phyloP scores from a whole-genome alignment of 441 rosid genomes.

The Gossypium gossypioides region DNA sequence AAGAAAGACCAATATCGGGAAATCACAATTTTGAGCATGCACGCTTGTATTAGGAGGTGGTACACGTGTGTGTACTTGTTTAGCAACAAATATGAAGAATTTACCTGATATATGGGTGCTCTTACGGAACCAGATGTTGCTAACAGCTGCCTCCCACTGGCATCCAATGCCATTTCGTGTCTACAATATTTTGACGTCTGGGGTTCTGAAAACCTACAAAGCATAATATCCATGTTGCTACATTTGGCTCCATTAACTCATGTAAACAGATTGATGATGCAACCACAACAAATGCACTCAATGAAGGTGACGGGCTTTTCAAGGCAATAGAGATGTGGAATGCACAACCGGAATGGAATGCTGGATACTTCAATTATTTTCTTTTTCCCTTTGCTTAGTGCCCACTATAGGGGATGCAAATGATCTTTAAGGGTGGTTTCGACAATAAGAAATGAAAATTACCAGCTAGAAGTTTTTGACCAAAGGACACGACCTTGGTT shows the following conservation, averaged over 20 bases:
- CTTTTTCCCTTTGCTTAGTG: neutral
- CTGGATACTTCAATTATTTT: neutral
- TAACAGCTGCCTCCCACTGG: slow-evolving; percentile 40
- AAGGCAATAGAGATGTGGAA: neutral
- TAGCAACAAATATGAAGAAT: neutral
- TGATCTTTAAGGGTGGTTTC: neutral
- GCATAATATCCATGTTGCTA: neutral
- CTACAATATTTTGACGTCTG: slow-evolving; percentile 28
- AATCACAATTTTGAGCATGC: neutral
- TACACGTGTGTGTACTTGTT: neutral
- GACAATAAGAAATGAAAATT: neutral
- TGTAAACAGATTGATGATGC: neutral
- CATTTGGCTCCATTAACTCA: neutral
- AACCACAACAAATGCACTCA: neutral
- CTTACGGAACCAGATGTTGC: slow-evolving; percentile 46
- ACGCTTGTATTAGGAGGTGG: neutral
- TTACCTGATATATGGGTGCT: slow-evolving; percentile 59
- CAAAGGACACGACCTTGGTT: slow-evolving; percentile 64
- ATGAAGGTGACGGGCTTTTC: neutral
- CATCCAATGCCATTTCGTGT: slow-evolving; percentile 64
- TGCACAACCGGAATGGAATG: neutral
- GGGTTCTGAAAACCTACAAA: slow-evolving; percentile 28
- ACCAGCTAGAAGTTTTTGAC: slow-evolving; percentile 59
- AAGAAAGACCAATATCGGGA: neutral
- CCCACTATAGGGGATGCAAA: neutral